Evolutionary conservation across 257 asterid species (phyloP).

Genomic region (Fraxinus cuspidata): DNA sequence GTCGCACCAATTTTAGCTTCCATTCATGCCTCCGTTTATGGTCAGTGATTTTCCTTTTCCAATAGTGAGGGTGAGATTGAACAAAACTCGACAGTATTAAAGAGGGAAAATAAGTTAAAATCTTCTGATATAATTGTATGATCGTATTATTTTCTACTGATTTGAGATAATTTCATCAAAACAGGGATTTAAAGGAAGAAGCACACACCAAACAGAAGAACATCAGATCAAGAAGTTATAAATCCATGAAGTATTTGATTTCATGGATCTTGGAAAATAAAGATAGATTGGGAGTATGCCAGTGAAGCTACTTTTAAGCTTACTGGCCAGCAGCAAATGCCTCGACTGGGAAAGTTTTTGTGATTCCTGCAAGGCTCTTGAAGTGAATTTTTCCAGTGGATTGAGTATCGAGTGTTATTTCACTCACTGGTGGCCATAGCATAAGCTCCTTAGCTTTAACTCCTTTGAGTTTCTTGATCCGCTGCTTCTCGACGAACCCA

Average conservation of each 20-base stretch:
- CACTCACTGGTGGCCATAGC: conserved; percentile 76
- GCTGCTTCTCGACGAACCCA: conserved; percentile 55
- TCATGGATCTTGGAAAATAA: not conserved
- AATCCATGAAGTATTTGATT: conserved; percentile 8
- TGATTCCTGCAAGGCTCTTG: conserved; percentile 83
- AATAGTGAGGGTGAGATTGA: not conserved
- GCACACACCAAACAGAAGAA: conserved; percentile 1
- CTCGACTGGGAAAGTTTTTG: conserved; percentile 72
- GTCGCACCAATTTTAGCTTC: not conserved
- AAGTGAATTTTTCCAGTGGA: conserved; percentile 65
- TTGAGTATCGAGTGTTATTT: conserved; percentile 47
- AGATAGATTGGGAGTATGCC: not conserved
- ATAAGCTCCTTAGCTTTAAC: conserved; percentile 75
- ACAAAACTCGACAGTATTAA: not conserved
- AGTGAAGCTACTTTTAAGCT: not conserved
- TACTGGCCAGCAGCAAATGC: conserved; percentile 74
- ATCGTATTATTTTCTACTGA: conserved; percentile 27
- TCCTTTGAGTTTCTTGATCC: conserved; percentile 75
- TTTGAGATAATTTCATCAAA: conserved; percentile 2
- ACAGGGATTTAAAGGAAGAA: conserved; percentile 1
- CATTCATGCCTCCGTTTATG: not conserved
- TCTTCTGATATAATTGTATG: not conserved
- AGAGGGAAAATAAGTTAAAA: not conserved
- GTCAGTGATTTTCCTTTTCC: not conserved
- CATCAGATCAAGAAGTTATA: not conserved